Evolutionary conservation across 1,284 basidiomycete genomes (phyloP).

Genomic region (Cryptococcus jaspeensis): DNA sequence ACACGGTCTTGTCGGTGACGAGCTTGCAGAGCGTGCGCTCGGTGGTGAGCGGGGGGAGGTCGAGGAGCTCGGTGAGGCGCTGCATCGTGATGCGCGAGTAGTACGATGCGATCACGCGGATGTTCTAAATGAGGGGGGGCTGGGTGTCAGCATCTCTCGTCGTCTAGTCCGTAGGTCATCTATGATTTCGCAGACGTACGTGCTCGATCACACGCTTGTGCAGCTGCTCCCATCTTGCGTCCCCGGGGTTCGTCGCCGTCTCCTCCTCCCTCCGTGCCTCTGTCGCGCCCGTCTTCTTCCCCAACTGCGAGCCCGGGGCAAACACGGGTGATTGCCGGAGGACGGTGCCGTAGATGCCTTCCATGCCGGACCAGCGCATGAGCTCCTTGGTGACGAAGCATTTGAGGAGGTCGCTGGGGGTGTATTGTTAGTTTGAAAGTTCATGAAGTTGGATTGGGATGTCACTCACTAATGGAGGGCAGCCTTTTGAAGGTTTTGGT

Average conservation of each 20-base stretch:
- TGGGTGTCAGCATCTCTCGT: background rate
- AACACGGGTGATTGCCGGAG: slow-evolving; percentile 82
- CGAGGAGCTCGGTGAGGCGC: slow-evolving; percentile 82
- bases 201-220: slow-evolving; percentile 97
- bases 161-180: too few relatives aligned
- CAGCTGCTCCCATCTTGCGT: slow-evolving; percentile 89
- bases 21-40: slow-evolving; percentile 85
- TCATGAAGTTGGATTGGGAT: background rate
- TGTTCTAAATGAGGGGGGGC: slow-evolving; percentile 63
- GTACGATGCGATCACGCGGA: slow-evolving; percentile 90
- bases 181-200: slow-evolving; percentile 60
- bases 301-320: slow-evolving; percentile 50
- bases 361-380: slow-evolving; percentile 98
- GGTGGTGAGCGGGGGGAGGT: slow-evolving; percentile 75
- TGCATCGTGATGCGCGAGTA: slow-evolving; percentile 88
- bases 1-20: slow-evolving; percentile 87
- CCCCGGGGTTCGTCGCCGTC: slow-evolving; percentile 52
- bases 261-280: slow-evolving; percentile 32
- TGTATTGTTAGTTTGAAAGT: background rate
- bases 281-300: slow-evolving; percentile 41
- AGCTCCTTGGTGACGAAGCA: slow-evolving; percentile 94
- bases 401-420: slow-evolving; percentile 84
- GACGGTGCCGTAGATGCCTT: slow-evolving; percentile 80
- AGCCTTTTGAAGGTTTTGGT: slow-evolving; percentile 74
- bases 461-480: slow-evolving; percentile 78